Evolutionary conservation across 805 yeast genomes (phyloP).

Genomic region (Kluyveromyces nonfermentans): DNA sequence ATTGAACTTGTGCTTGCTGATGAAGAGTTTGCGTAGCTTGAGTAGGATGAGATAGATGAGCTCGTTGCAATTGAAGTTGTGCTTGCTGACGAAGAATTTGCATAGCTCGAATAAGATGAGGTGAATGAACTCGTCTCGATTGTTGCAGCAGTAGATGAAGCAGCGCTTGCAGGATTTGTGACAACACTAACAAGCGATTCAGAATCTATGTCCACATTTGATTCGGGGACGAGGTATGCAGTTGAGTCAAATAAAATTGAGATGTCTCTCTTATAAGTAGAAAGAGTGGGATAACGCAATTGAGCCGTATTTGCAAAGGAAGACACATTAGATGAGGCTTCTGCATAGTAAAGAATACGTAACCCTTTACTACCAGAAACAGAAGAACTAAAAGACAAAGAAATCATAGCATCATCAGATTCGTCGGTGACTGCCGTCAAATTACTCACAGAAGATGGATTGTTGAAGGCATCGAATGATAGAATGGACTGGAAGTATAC

Average conservation of each 20-base stretch:
- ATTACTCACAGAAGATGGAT: conserved; percentile 17
- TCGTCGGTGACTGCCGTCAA: conserved; percentile 18
- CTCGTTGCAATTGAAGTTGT: neutral
- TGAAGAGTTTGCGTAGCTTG: neutral
- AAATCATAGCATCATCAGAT: conserved; percentile 17
- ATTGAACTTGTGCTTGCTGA: too few relatives aligned
- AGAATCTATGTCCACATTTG: conserved; percentile 6
- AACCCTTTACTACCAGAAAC: conserved; percentile 22
- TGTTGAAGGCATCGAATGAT: conserved; percentile 18
- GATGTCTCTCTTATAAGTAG: conserved; percentile 8
- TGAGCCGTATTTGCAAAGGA: conserved; percentile 12
- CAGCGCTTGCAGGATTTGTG: neutral
- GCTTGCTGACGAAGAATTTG: conserved; percentile 1
- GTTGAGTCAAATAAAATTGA: conserved; percentile 8
- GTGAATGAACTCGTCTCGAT: conserved; percentile 1
- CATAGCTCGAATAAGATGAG: conserved; percentile 1
- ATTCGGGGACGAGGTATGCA: conserved; percentile 4
- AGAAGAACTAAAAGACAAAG: conserved; percentile 14
- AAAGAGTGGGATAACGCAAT: conserved; percentile 8
- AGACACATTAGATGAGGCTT: conserved; percentile 6
- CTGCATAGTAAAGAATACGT: conserved; percentile 19
- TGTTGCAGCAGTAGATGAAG: neutral
- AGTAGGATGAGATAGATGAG: neutral
- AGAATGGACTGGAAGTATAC: conserved; percentile 19
- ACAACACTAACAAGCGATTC: conserved; percentile 3